Conservation (phyloP, 2,329 filamentous ascomycete genomes). For the Magnaporthiopsis poae region DNA sequence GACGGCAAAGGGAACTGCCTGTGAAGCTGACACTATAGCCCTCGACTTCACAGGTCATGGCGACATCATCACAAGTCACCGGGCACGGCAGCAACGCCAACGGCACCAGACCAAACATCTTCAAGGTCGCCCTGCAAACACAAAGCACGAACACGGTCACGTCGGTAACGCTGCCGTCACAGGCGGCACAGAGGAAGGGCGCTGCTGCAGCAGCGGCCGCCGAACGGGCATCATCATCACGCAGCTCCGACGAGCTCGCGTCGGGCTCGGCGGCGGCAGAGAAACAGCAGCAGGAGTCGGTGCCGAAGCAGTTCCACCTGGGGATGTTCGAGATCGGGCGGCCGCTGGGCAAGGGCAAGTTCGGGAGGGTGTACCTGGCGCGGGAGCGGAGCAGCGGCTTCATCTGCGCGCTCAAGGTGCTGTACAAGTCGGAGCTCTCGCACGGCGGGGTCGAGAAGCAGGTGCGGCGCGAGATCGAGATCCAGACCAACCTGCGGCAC, state of each 20-base stretch:
- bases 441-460: slow-evolving; percentile 75
- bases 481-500: slow-evolving; percentile 77
- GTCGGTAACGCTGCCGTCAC: slow-evolving; percentile 57
- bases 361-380: slow-evolving; percentile 75
- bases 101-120: slow-evolving; percentile 56
- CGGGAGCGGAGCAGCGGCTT: slow-evolving; percentile 70
- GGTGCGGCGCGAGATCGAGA: slow-evolving; percentile 78
- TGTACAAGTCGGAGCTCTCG: slow-evolving; percentile 75
- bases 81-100: slow-evolving; percentile 41
- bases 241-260: slow-evolving; percentile 39
- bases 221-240: slow-evolving; percentile 9
- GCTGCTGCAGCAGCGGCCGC: slow-evolving; percentile 17
- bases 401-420: slow-evolving; percentile 76
- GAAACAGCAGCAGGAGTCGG: not conserved
- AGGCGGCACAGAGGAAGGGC: slow-evolving; percentile 49
- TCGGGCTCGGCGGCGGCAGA: slow-evolving; percentile 26
- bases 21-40: not conserved
- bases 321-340: slow-evolving; percentile 92
- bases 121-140: slow-evolving; percentile 76
- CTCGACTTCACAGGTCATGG: slow-evolving; percentile 16
- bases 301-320: slow-evolving; percentile 65
- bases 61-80: slow-evolving; percentile 32
- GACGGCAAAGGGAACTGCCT: not conserved
- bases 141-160: slow-evolving; percentile 59
- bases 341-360: slow-evolving; percentile 78